Conservation (phyloP, 768 basidiomycete genomes). For the Boletus coccyginus region DNA sequence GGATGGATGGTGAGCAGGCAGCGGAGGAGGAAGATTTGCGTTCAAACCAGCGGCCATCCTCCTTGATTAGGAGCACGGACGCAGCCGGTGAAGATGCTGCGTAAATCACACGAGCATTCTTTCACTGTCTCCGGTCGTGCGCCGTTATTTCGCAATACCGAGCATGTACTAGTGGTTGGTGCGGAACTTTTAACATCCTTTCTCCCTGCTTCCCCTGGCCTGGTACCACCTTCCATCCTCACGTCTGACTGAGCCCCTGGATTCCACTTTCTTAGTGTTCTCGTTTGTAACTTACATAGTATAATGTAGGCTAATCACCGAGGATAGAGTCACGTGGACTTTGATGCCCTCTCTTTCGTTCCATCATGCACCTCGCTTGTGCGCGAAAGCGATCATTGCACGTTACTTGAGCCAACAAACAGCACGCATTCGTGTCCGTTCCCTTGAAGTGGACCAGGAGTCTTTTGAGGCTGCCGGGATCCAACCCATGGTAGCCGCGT, state of each 20-base stretch:
- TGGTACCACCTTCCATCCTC: slow-evolving; percentile 30
- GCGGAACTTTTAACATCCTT: not conserved
- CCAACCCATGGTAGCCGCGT: slow-evolving; percentile 43
- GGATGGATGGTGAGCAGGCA: slow-evolving; percentile 41
- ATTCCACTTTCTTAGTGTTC: not conserved
- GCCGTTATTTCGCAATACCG: slow-evolving; percentile 3
- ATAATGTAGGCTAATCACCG: slow-evolving; percentile 9
- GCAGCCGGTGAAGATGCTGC: slow-evolving; percentile 3
- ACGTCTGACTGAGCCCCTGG: slow-evolving; percentile 1
- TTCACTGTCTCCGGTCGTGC: slow-evolving; percentile 1
- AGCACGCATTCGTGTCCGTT: not conserved
- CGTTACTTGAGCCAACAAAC: slow-evolving; percentile 30
- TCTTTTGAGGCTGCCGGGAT: slow-evolving; percentile 56
- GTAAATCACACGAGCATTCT: slow-evolving; percentile 3
- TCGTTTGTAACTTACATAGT: slow-evolving; percentile 11
- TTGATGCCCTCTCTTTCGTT: slow-evolving; percentile 25
- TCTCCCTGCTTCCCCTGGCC: not conserved
- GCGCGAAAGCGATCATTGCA: slow-evolving; percentile 15
- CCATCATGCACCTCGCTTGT: slow-evolving; percentile 16
- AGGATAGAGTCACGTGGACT: slow-evolving; percentile 13
- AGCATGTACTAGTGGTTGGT: slow-evolving; percentile 6
- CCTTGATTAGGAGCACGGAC: slow-evolving; percentile 11
- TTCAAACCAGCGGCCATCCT: slow-evolving; percentile 13
- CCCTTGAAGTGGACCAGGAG: slow-evolving; percentile 1
- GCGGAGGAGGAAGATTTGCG: slow-evolving; percentile 24